These are phyloP conservation scores for Fusarium succisae DNA, from an alignment of 2,329 filamentous ascomycete genomes.

Conservation along the genomic window DNA sequence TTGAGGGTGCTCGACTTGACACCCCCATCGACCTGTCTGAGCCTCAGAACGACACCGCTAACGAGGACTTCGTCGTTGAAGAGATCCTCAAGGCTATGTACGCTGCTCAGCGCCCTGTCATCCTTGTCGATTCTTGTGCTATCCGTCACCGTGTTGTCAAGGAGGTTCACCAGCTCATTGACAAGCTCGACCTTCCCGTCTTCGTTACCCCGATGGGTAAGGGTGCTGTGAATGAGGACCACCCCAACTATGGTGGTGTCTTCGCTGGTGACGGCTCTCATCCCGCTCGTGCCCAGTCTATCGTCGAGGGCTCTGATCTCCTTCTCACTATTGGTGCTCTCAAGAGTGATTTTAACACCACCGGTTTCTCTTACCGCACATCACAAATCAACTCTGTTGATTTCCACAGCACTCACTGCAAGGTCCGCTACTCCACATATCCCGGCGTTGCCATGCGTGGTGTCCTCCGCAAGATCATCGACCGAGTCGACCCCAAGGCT, in stretches of 20 bases:
- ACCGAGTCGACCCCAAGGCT: constrained; percentile 64
- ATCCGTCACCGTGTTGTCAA: constrained; percentile 77
- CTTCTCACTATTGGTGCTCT: constrained; percentile 75
- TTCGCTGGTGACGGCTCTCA: constrained; percentile 84
- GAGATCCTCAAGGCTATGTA: constrained; percentile 79
- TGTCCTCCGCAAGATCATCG: constrained; percentile 76
- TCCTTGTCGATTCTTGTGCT: constrained; percentile 85
- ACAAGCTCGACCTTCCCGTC: constrained; percentile 78
- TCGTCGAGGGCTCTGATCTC: constrained; percentile 75
- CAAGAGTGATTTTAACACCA: constrained; percentile 82
- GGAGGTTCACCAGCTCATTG: constrained; percentile 77
- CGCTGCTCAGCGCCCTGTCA: constrained; percentile 76
- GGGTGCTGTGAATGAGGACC: constrained; percentile 79
- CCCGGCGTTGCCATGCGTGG: constrained; percentile 80
- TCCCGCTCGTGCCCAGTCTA: constrained; percentile 67
- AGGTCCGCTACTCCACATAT: constrained; percentile 82
- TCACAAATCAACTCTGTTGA: constrained; percentile 82
- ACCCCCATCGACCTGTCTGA: constrained; percentile 73
- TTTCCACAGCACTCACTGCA: constrained; percentile 78
- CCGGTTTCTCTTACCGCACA: constrained; percentile 83
- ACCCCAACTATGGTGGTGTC: constrained; percentile 81
- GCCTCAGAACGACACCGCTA: constrained; percentile 72
- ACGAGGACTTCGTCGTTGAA: constrained; percentile 84
- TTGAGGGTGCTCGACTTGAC: constrained; percentile 78
- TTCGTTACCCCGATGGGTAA: constrained; percentile 95